Conservation (phyloP, 2,329 filamentous ascomycete genomes). For the Aspergillus sp. region DNA sequence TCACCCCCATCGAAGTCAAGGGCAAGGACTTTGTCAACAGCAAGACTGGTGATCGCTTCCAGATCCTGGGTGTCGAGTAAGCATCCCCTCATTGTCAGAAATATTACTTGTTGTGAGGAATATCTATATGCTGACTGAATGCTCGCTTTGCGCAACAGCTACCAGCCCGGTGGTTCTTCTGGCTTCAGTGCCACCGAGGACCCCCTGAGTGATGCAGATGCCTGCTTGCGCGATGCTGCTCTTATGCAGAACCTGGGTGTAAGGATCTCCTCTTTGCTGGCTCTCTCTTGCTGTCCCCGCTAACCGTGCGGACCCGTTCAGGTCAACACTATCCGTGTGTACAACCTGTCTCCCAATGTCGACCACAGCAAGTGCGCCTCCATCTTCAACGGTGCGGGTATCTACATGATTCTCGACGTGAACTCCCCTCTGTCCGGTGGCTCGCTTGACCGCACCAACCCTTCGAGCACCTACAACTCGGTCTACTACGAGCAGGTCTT, state of each 20-base stretch:
- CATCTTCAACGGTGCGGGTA: constrained; percentile 67
- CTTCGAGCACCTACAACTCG: constrained; percentile 57
- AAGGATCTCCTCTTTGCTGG: constrained; percentile 22
- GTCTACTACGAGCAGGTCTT: constrained; percentile 62
- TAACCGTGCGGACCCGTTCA: constrained; percentile 20
- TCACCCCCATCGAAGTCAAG: constrained; percentile 58
- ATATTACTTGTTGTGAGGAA: constrained; percentile 8
- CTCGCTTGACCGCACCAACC: constrained; percentile 58
- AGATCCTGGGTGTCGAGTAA: constrained; percentile 64
- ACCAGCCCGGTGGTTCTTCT: constrained; percentile 64
- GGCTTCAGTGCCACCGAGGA: constrained; percentile 59
- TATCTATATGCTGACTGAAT: constrained; percentile 20
- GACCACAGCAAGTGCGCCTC: constrained; percentile 64
- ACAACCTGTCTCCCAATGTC: constrained; percentile 62
- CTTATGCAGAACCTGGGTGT: constrained; percentile 65
- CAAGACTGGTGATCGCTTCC: constrained; percentile 59
- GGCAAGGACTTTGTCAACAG: constrained; percentile 65
- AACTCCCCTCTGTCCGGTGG: constrained; percentile 62
- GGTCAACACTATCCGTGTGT: constrained; percentile 66
- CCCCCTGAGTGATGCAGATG: constrained; percentile 58
- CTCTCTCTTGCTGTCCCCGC: background rate
- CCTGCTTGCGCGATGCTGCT: constrained; percentile 64
- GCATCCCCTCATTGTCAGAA: constrained; percentile 19
- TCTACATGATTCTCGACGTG: constrained; percentile 68
- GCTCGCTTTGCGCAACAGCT: constrained; percentile 39